phyloP scores from a whole-genome alignment of 805 yeast species.

The Wickerhamomyces chambardii region DNA sequence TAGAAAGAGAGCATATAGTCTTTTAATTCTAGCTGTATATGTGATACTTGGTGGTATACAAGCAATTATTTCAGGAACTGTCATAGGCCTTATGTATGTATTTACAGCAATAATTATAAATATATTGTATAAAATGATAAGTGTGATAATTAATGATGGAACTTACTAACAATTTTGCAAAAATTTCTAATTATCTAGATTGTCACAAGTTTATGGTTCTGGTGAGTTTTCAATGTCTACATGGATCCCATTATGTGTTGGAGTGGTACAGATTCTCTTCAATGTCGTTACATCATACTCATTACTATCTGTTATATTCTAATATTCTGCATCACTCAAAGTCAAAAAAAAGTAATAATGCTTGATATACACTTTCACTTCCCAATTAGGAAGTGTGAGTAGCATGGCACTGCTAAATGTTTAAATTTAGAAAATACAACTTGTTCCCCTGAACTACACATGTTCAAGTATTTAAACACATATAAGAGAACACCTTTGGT shows the following conservation, averaged over 20 bases:
- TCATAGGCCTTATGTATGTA: conserved; percentile 56
- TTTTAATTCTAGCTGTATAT: conserved; percentile 38
- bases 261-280: conserved; percentile 54
- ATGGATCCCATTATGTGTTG: conserved; percentile 91
- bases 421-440: too few relatives aligned
- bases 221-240: conserved; percentile 86
- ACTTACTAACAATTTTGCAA: too few relatives aligned
- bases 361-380: conserved; percentile 11
- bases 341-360: conserved; percentile 13
- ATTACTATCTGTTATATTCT: conserved; percentile 36
- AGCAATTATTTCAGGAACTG: conserved; percentile 66
- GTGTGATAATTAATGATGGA: too few relatives aligned
- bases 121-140: too few relatives aligned
- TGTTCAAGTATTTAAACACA: too few relatives aligned
- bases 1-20: conserved; percentile 27
- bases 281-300: conserved; percentile 62
- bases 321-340: too few relatives aligned
- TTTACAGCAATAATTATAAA: too few relatives aligned
- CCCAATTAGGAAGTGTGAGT: conserved; percentile 1
- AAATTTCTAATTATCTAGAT: too few relatives aligned
- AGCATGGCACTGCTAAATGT: not conserved
- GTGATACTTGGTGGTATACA: conserved; percentile 46
- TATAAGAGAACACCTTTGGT: too few relatives aligned
- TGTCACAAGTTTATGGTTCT: conserved; percentile 68
- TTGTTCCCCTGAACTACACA: too few relatives aligned